A percentile compares a stretch with the other conserved stretches of the same genome.
These are phyloP conservation scores for Lathyrus tuberosus DNA, from an alignment of 306 rosid species.

Conservation along the genomic window DNA sequence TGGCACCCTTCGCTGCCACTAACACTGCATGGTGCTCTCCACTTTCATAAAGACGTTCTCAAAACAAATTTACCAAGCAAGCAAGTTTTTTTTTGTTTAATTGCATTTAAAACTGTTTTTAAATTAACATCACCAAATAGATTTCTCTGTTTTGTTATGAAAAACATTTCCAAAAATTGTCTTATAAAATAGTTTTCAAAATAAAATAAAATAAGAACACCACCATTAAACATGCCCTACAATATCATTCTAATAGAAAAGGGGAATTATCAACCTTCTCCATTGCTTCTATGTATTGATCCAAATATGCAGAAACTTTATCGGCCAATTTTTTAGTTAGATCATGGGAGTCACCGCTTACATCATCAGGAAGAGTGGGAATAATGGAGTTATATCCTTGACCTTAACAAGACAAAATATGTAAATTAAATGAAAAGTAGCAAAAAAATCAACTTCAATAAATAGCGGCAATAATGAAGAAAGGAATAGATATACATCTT, in stretches of 20 bases:
- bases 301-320: constrained; percentile 63
- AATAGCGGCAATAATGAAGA: constrained; percentile 3
- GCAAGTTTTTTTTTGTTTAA: not conserved
- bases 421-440: not conserved
- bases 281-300: constrained; percentile 85
- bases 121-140: constrained; percentile 5
- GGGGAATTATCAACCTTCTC: constrained; percentile 66
- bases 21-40: not conserved
- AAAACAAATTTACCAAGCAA: not conserved
- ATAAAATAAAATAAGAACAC: constrained; percentile 3
- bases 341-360: constrained; percentile 55
- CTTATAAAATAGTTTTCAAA: not conserved
- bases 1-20: not conserved
- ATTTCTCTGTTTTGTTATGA: constrained; percentile 1
- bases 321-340: constrained; percentile 62
- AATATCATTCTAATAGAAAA: constrained; percentile 25
- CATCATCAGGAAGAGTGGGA: constrained; percentile 69
- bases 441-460: constrained; percentile 1
- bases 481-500: constrained; percentile 9
- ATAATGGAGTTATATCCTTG: constrained; percentile 77
- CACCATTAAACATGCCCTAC: not conserved
- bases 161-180: not conserved
- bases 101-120: not conserved
- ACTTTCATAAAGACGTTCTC: not conserved
- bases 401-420: constrained; percentile 52